A percentile compares a stretch with the other conserved stretches of the same genome.
phyloP scores from a whole-genome alignment of 169 alveolate genomes.

The Plasmodium inui region DNA sequence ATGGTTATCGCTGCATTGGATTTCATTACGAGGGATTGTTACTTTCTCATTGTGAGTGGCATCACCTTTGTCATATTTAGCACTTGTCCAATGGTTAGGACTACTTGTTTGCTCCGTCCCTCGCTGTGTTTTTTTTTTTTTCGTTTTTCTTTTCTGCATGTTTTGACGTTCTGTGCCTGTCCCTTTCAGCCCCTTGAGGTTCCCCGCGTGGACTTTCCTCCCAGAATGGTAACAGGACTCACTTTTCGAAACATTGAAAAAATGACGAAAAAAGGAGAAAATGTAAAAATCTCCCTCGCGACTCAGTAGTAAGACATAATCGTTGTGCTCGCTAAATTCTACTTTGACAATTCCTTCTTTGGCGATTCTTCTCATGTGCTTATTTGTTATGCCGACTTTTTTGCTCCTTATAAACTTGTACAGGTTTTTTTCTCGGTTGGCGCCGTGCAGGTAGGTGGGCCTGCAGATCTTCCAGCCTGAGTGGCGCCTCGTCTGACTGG shows the following conservation, averaged over 20 bases:
- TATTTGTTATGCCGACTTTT: constrained; percentile 15
- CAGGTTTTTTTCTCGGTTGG: constrained; percentile 35
- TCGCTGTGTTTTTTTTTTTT: background rate
- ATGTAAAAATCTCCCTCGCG: constrained; percentile 43
- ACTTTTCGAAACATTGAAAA: constrained; percentile 47
- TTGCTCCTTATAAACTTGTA: constrained; percentile 24
- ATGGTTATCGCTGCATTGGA: background rate
- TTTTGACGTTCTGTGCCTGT: background rate
- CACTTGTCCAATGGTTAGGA: background rate
- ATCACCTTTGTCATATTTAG: background rate
- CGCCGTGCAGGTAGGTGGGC: constrained; percentile 37
- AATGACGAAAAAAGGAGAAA: constrained; percentile 66
- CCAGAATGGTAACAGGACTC: constrained; percentile 61
- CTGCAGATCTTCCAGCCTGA: background rate
- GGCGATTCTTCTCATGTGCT: constrained; percentile 12
- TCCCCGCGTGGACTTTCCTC: constrained; percentile 9
- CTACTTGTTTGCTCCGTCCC: background rate
- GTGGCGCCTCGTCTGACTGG: background rate
- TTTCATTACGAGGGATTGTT: background rate
- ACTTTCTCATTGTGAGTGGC: background rate
- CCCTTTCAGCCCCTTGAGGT: background rate
- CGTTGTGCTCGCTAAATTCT: constrained; percentile 57
- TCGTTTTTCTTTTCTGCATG: background rate
- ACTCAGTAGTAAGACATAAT: constrained; percentile 42
- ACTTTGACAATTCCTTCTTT: constrained; percentile 59